These are phyloP conservation scores for Graphilbum sp. DNA, from an alignment of 2,329 filamentous ascomycete genomes.

Conservation along the genomic window DNA sequence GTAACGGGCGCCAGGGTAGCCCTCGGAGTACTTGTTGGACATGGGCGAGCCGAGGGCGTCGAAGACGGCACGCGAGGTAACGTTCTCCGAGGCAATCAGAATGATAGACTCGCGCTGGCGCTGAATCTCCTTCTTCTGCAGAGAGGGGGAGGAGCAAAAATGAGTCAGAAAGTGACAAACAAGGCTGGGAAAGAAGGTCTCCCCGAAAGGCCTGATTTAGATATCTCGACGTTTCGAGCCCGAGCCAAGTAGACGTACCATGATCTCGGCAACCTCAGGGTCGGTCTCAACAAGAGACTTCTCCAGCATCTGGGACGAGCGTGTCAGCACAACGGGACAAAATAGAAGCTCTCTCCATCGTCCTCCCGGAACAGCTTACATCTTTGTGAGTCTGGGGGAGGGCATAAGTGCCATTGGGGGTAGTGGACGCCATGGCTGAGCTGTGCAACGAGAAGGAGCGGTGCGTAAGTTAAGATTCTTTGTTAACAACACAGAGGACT, in stretches of 20 bases:
- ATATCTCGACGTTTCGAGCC: too few relatives aligned
- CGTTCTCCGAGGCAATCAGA: slow-evolving; percentile 97
- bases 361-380: slow-evolving; percentile 4
- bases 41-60: slow-evolving; percentile 89
- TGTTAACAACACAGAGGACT: neutral
- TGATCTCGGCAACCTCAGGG: slow-evolving; percentile 88
- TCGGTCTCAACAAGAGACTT: slow-evolving; percentile 83
- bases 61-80: slow-evolving; percentile 95
- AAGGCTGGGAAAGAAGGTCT: too few relatives aligned
- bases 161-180: slow-evolving; percentile 1
- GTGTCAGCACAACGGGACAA: slow-evolving; percentile 1
- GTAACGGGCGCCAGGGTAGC: slow-evolving; percentile 94
- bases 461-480: neutral
- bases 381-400: slow-evolving; percentile 9
- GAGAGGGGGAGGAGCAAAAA: slow-evolving; percentile 5
- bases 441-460: neutral
- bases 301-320: slow-evolving; percentile 63
- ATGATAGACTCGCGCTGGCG: slow-evolving; percentile 97
- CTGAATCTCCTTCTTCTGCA: slow-evolving; percentile 77
- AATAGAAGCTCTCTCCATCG: neutral
- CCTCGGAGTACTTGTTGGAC: slow-evolving; percentile 99
- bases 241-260: too few relatives aligned
- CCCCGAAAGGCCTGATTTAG: too few relatives aligned
- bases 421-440: slow-evolving; percentile 16
- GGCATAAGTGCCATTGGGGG: slow-evolving; percentile 19